Evolutionary conservation across 805 yeast species (phyloP), one percentile per base, ranked within the genome.

Genomic region (Starmerella stigmatis): DNA sequence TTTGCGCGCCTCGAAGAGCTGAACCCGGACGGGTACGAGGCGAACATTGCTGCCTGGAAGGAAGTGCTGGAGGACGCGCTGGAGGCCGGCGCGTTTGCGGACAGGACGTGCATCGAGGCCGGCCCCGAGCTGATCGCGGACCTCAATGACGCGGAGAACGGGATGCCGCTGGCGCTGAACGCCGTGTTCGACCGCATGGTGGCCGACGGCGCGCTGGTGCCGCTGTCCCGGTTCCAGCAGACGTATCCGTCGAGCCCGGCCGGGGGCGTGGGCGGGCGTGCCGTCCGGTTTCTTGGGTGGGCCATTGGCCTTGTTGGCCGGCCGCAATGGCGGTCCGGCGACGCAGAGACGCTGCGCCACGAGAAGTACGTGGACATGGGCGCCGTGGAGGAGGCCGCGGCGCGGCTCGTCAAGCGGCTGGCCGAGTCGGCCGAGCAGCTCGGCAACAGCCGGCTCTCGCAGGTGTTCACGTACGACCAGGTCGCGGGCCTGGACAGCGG

Each of bases 21-120:
- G 3, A 74, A 74, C 48, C 64, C 62, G 3, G 76, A 70, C 45
- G 79, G 79, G 6, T 73, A 63, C 45, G 65, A 59, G 19, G 78
- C 78, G 13, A 74, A 74, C 50, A 21, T 73, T 12, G 53, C 53
- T 4, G 72, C 74, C 3, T 74, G 79, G 79, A 62, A 57, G 38
- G 50, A 55, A 5, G 61, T 68, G 10, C 54, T 73, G 8, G 41
- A 53, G 17, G 58, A 57, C 19, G 57, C 66, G 13, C 43, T 59
- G 3, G 32, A 41, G 4, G 27, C 51, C 7, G 58, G 53, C 9
- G 53, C 57, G 5, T 62, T 68, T 33, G 52, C 47, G 1, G 62
- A 62, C 43, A 23, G 36, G n/a, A 49, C 60, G 11, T 49, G 56
- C 31, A 55, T 62, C 11, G 46, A 48, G 27, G 59, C 59, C 12